phyloP scores from a whole-genome alignment of 352 stramenopile genomes.

The Globisporangium canariense region DNA sequence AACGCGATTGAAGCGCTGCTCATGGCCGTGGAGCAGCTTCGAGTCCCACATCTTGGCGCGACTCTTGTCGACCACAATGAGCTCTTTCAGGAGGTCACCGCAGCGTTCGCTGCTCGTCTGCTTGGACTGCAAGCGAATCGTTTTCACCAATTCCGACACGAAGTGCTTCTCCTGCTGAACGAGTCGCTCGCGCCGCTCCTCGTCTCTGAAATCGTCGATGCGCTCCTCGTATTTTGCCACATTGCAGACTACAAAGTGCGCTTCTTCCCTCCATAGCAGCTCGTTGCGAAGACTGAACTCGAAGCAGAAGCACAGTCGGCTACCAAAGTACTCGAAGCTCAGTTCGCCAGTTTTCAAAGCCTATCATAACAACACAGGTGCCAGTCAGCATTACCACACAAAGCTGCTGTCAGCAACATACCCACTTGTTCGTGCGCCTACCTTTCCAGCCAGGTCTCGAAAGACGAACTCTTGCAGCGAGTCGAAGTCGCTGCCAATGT shows the following conservation, averaged over 20 bases:
- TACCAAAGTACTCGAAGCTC: constrained; percentile 60
- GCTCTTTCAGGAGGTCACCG: constrained; percentile 55
- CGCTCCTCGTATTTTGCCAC: constrained; percentile 40
- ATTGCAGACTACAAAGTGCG: constrained; percentile 18
- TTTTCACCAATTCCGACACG: constrained; percentile 73
- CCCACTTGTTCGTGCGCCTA: constrained; percentile 9
- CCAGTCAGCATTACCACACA: neutral
- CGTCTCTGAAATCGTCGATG: constrained; percentile 61
- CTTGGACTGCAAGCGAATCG: constrained; percentile 60
- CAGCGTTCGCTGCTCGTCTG: constrained; percentile 52
- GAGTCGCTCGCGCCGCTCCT: constrained; percentile 39
- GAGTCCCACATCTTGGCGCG: constrained; percentile 63
- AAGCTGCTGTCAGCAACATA: neutral
- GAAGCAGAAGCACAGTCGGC: constrained; percentile 61
- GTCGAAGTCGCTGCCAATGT: constrained; percentile 55
- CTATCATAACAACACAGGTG: constrained; percentile 10
- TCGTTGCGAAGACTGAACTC: constrained; percentile 30
- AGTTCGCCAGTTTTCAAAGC: constrained; percentile 25
- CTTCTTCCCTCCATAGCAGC: constrained; percentile 7
- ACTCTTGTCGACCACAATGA: constrained; percentile 60
- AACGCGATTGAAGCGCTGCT: constrained; percentile 55
- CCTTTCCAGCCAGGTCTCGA: constrained; percentile 37
- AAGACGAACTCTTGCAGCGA: constrained; percentile 47
- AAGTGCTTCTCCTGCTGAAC: constrained; percentile 64
- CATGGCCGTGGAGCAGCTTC: constrained; percentile 58